Evolutionary conservation across 139 green algal genomes (phyloP), one percentile per base, ranked within the genome.

Genomic region (Chlamydomonas urium): DNA sequence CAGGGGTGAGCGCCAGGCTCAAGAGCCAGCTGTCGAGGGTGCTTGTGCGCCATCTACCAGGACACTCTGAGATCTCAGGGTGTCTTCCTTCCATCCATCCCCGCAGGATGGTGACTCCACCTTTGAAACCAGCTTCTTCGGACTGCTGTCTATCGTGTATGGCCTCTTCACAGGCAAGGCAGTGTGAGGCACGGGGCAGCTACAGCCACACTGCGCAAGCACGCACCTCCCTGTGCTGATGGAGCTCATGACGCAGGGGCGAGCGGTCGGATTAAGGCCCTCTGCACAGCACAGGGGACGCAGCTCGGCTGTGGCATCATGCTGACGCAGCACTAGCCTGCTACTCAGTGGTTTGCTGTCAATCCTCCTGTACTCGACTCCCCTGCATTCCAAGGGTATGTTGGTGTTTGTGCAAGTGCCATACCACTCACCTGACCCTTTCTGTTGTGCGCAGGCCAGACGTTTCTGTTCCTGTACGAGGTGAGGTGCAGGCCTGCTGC

Each of bases 401-500:
- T 50, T 50, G n/a, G n/a, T n/a, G n/a, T n/a, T n/a, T n/a, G n/a
- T n/a, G n/a, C n/a, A n/a, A n/a, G n/a, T n/a, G n/a, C n/a, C n/a
- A n/a, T n/a, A n/a, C n/a, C n/a, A n/a, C n/a, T n/a, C n/a, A n/a
- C n/a, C n/a, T n/a, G n/a, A n/a, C 14, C 42, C 14, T 14, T 14
- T 50, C 10, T 50, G 8, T 50, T 65, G 26, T 26, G 19, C 4
- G 32, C 61, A 50, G 61, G 61, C 36, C 32, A 69, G 17, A 69
- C 61, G 19, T 69, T 69, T 32, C 61, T 69, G 35, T 69, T 69
- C 21, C 33, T 69, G 36, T 69, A 69, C 23, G 61, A 69, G 61
- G 53, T 63, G 19, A 63, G 45, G 17, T 56, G 45, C 45, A 56
- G 21, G 45, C 17, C 17, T 56, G 21, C 17, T 21, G 21, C 17